phyloP scores from a whole-genome alignment of 495 filamentous ascomycete genomes.

The Neurospora sp. region DNA sequence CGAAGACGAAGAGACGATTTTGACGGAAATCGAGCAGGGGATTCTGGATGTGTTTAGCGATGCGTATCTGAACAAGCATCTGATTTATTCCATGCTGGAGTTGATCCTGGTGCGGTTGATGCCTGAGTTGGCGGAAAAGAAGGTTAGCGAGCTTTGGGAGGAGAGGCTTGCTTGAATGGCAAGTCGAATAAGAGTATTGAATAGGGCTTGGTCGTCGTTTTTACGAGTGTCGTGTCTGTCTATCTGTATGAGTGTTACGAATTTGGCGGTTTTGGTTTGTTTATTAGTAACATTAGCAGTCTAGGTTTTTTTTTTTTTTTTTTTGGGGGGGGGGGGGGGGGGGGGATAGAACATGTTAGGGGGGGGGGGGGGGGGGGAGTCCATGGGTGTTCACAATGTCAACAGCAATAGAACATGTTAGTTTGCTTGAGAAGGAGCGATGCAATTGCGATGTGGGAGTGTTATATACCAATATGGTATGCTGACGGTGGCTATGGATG shows the following conservation, averaged over 20 bases:
- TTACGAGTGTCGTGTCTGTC: background rate
- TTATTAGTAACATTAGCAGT: background rate
- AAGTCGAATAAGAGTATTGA: background rate
- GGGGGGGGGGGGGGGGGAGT: background rate
- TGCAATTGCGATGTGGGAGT: background rate
- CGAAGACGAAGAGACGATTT: slow-evolving; percentile 25
- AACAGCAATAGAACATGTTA: background rate
- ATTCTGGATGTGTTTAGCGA: slow-evolving; percentile 69
- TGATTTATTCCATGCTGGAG: slow-evolving; percentile 71
- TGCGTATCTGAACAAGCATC: slow-evolving; percentile 81
- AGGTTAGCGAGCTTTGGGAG: slow-evolving; percentile 60
- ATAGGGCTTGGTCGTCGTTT: background rate
- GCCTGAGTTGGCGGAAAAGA: slow-evolving; percentile 72
- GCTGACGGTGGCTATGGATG: background rate
- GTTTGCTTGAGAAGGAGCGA: background rate
- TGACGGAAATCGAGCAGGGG: slow-evolving; percentile 39
- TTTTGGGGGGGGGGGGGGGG: too few relatives aligned
- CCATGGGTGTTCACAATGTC: background rate
- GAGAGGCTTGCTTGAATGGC: slow-evolving; percentile 48
- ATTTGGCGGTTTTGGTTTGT: background rate
- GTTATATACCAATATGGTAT: background rate
- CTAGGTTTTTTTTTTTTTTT: background rate
- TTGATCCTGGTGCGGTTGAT: slow-evolving; percentile 65
- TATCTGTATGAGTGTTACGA: background rate
- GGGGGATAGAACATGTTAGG: too few relatives aligned